These are phyloP conservation scores for Lipomyces spencermartinsiae DNA, from an alignment of 805 yeast species.

Conservation along the genomic window DNA sequence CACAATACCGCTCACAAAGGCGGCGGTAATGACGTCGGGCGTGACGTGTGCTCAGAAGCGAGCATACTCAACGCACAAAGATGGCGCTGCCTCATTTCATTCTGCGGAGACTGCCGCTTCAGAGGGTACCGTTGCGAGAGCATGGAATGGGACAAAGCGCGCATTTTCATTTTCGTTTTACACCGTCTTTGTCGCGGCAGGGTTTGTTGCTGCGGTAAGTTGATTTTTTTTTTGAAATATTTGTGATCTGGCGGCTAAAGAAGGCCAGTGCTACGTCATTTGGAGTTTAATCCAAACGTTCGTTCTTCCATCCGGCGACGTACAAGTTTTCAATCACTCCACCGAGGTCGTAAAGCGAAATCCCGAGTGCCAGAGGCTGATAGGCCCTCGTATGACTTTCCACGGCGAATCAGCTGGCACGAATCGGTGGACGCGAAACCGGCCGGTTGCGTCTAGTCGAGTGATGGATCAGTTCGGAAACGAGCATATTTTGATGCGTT, in stretches of 20 bases:
- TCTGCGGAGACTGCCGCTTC: not conserved
- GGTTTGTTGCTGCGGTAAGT: constrained; percentile 13
- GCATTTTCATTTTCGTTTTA: constrained; percentile 10
- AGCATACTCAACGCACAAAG: not conserved
- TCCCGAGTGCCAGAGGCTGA: constrained; percentile 59
- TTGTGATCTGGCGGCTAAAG: not conserved
- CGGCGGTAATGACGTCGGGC: not conserved
- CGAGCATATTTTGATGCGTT: constrained; percentile 77
- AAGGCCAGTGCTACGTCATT: not conserved
- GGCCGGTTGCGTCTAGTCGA: constrained; percentile 67
- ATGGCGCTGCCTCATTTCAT: not conserved
- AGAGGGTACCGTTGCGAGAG: not conserved
- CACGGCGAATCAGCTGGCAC: constrained; percentile 66
- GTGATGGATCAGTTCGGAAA: constrained; percentile 68
- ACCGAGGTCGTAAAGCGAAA: constrained; percentile 72
- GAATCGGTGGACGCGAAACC: constrained; percentile 82
- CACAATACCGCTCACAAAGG: not conserved
- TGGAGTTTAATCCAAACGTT: constrained; percentile 60
- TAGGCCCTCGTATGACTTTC: constrained; percentile 72
- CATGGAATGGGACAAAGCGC: constrained; percentile 12
- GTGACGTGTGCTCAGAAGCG: not conserved
- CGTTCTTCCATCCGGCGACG: constrained; percentile 84
- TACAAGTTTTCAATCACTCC: constrained; percentile 81
- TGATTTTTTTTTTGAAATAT: not conserved
- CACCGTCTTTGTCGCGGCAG: not conserved